Evolutionary conservation across 768 basidiomycete species (phyloP).

Genomic region (Lactifluus piperatus): DNA sequence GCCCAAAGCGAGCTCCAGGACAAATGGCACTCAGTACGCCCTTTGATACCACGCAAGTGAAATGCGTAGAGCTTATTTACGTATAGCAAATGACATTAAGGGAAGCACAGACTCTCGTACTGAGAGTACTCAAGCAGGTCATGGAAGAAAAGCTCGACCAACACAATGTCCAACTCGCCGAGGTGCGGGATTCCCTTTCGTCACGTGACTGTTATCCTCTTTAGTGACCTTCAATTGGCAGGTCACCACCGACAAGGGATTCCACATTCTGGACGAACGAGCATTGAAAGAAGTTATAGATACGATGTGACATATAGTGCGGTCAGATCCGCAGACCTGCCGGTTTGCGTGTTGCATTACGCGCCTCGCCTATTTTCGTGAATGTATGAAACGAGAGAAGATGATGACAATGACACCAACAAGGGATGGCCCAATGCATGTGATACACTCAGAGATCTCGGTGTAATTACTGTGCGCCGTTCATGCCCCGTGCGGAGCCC

Average conservation of each 20-base stretch:
- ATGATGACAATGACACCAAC: background rate
- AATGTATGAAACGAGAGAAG: background rate
- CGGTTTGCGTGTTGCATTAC: conserved; percentile 1
- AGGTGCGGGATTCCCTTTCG: conserved; percentile 39
- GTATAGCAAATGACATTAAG: conserved; percentile 82
- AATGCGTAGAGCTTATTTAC: background rate
- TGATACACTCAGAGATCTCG: background rate
- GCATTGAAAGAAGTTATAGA: conserved; percentile 80
- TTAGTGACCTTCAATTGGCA: conserved; percentile 25
- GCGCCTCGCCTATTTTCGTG: background rate
- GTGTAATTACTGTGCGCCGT: background rate
- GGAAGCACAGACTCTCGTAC: conserved; percentile 80
- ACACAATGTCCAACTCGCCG: conserved; percentile 95
- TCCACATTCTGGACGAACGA: conserved; percentile 79
- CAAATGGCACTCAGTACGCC: conserved; percentile 84
- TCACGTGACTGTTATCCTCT: background rate
- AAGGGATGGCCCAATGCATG: background rate
- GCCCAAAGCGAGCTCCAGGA: conserved; percentile 96
- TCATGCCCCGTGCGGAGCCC: background rate
- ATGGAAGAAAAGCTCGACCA: conserved; percentile 99
- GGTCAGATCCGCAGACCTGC: background rate
- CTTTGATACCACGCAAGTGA: background rate
- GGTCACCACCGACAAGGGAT: conserved; percentile 82
- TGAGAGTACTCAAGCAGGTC: conserved; percentile 93
- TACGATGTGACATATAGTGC: conserved; percentile 45